These are phyloP conservation scores for Echites panduratus DNA, from an alignment of 257 asterid species.

Conservation along the genomic window DNA sequence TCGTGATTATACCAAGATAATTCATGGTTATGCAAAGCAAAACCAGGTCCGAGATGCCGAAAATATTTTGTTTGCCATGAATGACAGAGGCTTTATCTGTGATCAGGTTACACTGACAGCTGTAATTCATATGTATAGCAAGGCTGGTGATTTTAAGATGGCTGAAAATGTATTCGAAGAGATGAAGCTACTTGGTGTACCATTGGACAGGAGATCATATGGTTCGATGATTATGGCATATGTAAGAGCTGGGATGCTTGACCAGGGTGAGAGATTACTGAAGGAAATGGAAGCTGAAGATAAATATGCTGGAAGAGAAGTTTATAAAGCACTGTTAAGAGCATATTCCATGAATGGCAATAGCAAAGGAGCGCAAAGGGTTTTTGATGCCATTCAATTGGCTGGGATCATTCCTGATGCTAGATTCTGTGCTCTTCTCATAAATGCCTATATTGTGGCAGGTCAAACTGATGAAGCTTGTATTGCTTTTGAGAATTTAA, in stretches of 20 bases:
- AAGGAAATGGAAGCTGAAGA: slow-evolving; percentile 69
- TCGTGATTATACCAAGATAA: slow-evolving; percentile 82
- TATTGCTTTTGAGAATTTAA: slow-evolving; percentile 62
- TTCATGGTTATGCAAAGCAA: slow-evolving; percentile 55
- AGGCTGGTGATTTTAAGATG: slow-evolving; percentile 59
- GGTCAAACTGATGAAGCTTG: slow-evolving; percentile 61
- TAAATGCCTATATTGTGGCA: slow-evolving; percentile 62
- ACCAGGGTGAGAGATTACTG: slow-evolving; percentile 47
- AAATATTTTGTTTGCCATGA: slow-evolving; percentile 50
- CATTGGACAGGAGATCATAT: slow-evolving; percentile 69
- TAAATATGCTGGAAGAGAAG: slow-evolving; percentile 69
- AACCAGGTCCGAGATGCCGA: slow-evolving; percentile 63
- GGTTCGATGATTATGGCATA: slow-evolving; percentile 95
- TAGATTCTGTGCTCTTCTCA: slow-evolving; percentile 67
- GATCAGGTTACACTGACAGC: slow-evolving; percentile 84
- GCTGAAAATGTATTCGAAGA: slow-evolving; percentile 68
- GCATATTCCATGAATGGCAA: slow-evolving; percentile 76
- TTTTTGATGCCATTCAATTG: slow-evolving; percentile 65
- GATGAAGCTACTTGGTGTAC: slow-evolving; percentile 71
- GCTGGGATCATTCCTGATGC: slow-evolving; percentile 73
- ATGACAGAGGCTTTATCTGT: slow-evolving; percentile 49
- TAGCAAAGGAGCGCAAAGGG: slow-evolving; percentile 65
- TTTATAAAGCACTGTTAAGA: slow-evolving; percentile 79
- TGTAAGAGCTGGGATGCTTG: slow-evolving; percentile 57
- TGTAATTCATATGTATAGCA: slow-evolving; percentile 83